Evolutionary conservation across 140 eudicot genomes (phyloP), one percentile per base, ranked within the genome.

Genomic region (Oenanthe javanica): DNA sequence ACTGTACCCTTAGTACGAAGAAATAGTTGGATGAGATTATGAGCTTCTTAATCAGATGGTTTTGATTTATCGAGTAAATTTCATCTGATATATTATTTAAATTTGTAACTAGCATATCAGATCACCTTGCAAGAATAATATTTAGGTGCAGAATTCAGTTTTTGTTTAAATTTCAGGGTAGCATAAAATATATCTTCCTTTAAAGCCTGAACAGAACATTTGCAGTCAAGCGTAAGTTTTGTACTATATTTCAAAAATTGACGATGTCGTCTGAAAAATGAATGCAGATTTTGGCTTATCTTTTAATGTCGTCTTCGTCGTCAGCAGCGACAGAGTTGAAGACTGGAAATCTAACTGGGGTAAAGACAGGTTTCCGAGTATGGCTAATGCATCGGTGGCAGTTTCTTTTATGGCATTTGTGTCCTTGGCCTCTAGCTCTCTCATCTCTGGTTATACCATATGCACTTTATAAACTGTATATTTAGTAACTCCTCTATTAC

Each of bases 301-400:
- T 94, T 84, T 84, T 94, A 80, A 85, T 92, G 77, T 94, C 98
- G 9, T 92, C 96, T 9, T 94, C 97, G 79, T 90, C 98, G 16
- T 94, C 97, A 14, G 98, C 97, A 57, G 88, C 97, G 31, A 87
- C 90, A 38, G 97, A 66, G 87, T 90, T 13, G 98, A 94, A 42
- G 96, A 92, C 80, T 94, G 98, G 98, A 83, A 86, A 82, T 81
- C 88, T 11, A 90, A 94, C 78, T 94, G 98, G 98, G 98, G 98
- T 31, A 86, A 85, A 70, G 98, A 94, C 87, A 85, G 90, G 85
- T 94, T 94, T 79, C 97, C 98, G 0, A 84, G 87, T 78, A 83
- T 90, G 90, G 98, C 98, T 45, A 89, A 87, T 23, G 87, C 93
- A 42, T 90, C 98, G 2, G 89, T 94, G 19, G 89, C 88, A 25